Evolutionary conservation across 345 rosid genomes (phyloP).

Genomic region (Iberis pinnata): DNA sequence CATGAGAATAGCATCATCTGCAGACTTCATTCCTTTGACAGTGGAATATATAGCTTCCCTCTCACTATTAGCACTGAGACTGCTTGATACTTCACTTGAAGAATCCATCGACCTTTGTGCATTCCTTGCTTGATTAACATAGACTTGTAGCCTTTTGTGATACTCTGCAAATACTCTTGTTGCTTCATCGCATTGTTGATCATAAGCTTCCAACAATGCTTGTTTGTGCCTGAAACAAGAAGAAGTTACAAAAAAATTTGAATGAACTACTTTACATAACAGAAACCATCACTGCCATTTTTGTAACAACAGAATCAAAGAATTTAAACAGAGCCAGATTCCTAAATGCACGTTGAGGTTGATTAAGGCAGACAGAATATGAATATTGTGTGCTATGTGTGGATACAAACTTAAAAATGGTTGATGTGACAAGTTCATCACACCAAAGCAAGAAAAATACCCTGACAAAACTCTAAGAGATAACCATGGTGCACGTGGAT

Average conservation of each 20-base stretch:
- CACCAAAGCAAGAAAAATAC: slow-evolving; percentile 5
- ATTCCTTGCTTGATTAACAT: slow-evolving; percentile 83
- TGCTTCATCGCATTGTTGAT: slow-evolving; percentile 91
- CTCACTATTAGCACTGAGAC: slow-evolving; percentile 40
- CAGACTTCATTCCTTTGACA: slow-evolving; percentile 67
- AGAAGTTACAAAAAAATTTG: background rate
- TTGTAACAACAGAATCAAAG: background rate
- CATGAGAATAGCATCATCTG: slow-evolving; percentile 75
- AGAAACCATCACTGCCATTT: background rate
- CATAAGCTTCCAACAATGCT: slow-evolving; percentile 77
- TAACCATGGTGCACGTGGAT: background rate
- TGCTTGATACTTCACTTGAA: slow-evolving; percentile 48
- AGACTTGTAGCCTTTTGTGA: slow-evolving; percentile 63
- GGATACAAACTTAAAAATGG: background rate
- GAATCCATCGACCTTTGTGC: slow-evolving; percentile 54
- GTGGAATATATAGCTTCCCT: slow-evolving; percentile 88
- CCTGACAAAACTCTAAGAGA: slow-evolving; percentile 1
- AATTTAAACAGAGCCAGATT: background rate
- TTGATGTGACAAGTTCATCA: background rate
- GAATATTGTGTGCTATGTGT: background rate
- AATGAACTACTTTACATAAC: background rate
- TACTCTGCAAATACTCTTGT: slow-evolving; percentile 84
- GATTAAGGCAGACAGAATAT: slow-evolving; percentile 3
- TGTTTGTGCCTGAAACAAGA: slow-evolving; percentile 63
- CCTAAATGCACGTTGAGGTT: background rate